These are phyloP conservation scores for Penstemon davidsonii DNA, from an alignment of 257 asterid species.

Conservation along the genomic window DNA sequence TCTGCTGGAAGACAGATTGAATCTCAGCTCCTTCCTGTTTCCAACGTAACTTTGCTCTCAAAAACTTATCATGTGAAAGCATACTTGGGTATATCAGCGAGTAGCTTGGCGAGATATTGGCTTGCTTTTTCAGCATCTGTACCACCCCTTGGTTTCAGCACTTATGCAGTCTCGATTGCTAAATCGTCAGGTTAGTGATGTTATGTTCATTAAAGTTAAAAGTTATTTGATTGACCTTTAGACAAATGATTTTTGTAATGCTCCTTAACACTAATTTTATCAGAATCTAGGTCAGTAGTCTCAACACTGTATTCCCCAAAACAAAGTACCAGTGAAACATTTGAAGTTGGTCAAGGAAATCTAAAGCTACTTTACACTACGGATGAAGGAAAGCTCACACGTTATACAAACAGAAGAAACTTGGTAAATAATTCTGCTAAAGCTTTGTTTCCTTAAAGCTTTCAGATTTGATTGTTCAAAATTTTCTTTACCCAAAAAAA, in stretches of 20 bases:
- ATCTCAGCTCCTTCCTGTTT: constrained; percentile 67
- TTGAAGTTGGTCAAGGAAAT: constrained; percentile 82
- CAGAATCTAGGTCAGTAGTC: constrained; percentile 43
- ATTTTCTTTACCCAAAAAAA: constrained; percentile 9
- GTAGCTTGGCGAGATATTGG: constrained; percentile 51
- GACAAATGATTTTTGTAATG: constrained; percentile 17
- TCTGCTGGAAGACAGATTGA: constrained; percentile 63
- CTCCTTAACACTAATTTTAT: constrained; percentile 17
- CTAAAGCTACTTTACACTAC: constrained; percentile 55
- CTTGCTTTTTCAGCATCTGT: constrained; percentile 66
- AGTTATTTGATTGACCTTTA: constrained; percentile 17
- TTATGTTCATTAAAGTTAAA: constrained; percentile 17
- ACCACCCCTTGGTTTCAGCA: constrained; percentile 86
- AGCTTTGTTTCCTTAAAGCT: background rate
- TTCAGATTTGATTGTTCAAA: constrained; percentile 11
- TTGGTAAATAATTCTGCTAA: constrained; percentile 39
- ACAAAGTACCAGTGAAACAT: constrained; percentile 35
- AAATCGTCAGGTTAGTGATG: constrained; percentile 44
- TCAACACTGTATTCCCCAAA: constrained; percentile 45
- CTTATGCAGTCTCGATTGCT: constrained; percentile 52
- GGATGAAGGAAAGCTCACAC: constrained; percentile 54
- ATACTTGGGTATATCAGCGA: constrained; percentile 51
- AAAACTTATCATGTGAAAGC: constrained; percentile 51
- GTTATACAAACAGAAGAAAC: constrained; percentile 51
- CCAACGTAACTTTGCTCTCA: constrained; percentile 45